phyloP scores from a whole-genome alignment of 1,139 yeast genomes.

The Taphrina flavorubra region DNA sequence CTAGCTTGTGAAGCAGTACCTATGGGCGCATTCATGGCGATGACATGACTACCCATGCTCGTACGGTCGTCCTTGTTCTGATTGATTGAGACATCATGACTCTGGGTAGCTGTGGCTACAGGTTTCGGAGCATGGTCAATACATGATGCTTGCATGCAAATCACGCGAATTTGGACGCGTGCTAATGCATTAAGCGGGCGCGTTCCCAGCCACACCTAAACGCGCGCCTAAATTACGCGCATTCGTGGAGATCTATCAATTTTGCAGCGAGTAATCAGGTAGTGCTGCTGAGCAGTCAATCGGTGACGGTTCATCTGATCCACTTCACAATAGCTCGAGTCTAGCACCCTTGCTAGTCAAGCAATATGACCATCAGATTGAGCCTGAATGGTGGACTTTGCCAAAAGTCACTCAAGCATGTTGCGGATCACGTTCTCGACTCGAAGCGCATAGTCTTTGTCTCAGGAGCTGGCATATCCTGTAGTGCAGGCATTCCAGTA shows the following conservation, averaged over 20 bases:
- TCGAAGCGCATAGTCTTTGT: conserved; percentile 60
- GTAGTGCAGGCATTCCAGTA: conserved; percentile 90
- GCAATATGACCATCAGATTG: conserved; percentile 25
- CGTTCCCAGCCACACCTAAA: conserved; percentile 15
- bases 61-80: too few relatives aligned
- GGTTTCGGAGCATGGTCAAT: too few relatives aligned
- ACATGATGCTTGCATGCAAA: too few relatives aligned
- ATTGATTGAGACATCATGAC: too few relatives aligned
- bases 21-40: too few relatives aligned
- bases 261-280: too few relatives aligned
- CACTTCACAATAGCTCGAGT: too few relatives aligned
- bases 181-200: conserved; percentile 14
- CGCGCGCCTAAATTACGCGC: conserved; percentile 15
- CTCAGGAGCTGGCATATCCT: conserved; percentile 84
- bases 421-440: conserved; percentile 44
- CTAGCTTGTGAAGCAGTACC: too few relatives aligned
- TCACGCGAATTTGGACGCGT: neutral
- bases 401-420: conserved; percentile 29
- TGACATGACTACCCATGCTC: too few relatives aligned
- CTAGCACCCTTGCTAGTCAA: too few relatives aligned
- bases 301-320: too few relatives aligned
- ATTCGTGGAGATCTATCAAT: conserved; percentile 7
- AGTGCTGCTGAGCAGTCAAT: too few relatives aligned
- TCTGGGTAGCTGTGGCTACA: neutral
- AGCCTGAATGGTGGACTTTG: neutral